phyloP scores from a whole-genome alignment of 352 stramenopile genomes.

The Detonula confervacea region DNA sequence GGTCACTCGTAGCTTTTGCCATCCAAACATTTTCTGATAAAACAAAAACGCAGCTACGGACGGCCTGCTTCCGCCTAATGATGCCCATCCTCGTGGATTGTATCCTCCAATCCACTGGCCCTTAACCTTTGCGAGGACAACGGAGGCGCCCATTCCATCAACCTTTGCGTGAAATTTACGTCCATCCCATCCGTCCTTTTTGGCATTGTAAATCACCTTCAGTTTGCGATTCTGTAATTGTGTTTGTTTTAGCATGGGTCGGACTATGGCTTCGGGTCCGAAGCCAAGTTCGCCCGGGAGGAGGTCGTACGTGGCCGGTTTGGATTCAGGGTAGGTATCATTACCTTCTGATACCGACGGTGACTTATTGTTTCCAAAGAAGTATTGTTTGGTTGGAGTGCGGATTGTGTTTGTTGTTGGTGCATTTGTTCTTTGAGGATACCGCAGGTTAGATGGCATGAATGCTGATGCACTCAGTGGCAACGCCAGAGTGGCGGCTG shows the following conservation, averaged over 20 bases:
- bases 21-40: conserved; percentile 48
- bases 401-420: background rate
- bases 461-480: background rate
- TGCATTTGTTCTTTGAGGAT: background rate
- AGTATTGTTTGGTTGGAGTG: background rate
- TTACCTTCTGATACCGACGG: background rate
- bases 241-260: conserved; percentile 56
- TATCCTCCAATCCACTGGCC: conserved; percentile 59
- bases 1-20: conserved; percentile 45
- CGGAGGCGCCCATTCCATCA: conserved; percentile 60
- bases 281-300: conserved; percentile 14
- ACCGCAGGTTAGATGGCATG: background rate
- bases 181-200: conserved; percentile 51
- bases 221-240: conserved; percentile 54
- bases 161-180: conserved; percentile 53
- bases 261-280: conserved; percentile 29
- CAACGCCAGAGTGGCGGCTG: background rate
- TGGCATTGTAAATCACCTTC: conserved; percentile 56
- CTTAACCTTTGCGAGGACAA: conserved; percentile 44
- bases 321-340: conserved; percentile 39
- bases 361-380: conserved; percentile 14
- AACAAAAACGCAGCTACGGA: conserved; percentile 58
- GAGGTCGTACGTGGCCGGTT: conserved; percentile 56
- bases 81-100: conserved; percentile 63
- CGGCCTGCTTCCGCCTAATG: conserved; percentile 36